Conservation (phyloP, 1,139 yeast genomes). For the Yarrowia galli region DNA sequence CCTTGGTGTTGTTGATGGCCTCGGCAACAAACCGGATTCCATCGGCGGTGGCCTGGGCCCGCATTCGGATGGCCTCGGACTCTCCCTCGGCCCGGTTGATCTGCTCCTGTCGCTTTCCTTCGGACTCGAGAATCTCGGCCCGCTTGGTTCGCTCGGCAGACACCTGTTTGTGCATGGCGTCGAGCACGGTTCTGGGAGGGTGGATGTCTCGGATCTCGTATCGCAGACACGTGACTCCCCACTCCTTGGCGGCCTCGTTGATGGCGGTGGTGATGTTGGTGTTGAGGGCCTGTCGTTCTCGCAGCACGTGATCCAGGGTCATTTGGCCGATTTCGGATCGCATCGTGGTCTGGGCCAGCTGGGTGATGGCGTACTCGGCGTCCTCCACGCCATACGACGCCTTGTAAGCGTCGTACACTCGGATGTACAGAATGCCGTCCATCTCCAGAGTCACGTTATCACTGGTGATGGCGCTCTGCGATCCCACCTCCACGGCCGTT, state of each 20-base stretch:
- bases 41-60: conserved; percentile 78
- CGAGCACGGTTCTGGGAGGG: conserved; percentile 86
- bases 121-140: conserved; percentile 86
- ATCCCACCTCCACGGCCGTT: conserved; percentile 81
- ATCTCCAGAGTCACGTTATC: conserved; percentile 85
- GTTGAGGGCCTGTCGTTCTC: conserved; percentile 77
- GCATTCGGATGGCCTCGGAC: conserved; percentile 69
- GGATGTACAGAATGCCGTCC: conserved; percentile 82
- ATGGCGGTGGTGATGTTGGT: conserved; percentile 76
- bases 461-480: conserved; percentile 84
- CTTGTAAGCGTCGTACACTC: conserved; percentile 80
- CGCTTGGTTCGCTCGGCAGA: conserved; percentile 85
- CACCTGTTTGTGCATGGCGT: conserved; percentile 91
- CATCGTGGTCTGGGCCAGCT: conserved; percentile 91
- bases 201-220: conserved; percentile 89
- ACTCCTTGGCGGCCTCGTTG: conserved; percentile 82
- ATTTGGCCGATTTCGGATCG: conserved; percentile 85
- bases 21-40: conserved; percentile 70
- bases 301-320: conserved; percentile 76
- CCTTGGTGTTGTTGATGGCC: conserved; percentile 72
- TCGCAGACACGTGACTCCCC: conserved; percentile 87
- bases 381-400: conserved; percentile 91
- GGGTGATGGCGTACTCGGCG: conserved; percentile 83
- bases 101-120: conserved; percentile 78
- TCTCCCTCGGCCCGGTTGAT: conserved; percentile 87